Evolutionary conservation across 192 early-diverging fungal species (phyloP).

Genomic region (Coemansia sp.): DNA sequence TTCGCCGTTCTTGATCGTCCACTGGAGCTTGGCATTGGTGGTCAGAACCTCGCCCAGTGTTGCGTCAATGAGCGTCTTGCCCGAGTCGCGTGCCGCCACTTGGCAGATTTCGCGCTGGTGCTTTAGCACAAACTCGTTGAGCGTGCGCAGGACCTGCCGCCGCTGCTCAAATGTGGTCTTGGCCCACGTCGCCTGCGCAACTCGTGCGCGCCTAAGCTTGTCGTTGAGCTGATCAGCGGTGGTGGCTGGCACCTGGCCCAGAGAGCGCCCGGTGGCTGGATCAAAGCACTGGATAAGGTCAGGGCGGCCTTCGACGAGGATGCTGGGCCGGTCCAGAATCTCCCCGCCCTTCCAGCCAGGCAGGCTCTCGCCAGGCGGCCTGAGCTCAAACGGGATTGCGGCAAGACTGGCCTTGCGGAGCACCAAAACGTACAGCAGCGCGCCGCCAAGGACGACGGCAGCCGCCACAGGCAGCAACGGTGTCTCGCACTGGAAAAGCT

Average conservation of each 20-base stretch:
- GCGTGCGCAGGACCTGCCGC: conserved; percentile 61
- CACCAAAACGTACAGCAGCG: conserved; percentile 17
- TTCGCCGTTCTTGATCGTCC: conserved; percentile 78
- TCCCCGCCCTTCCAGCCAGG: conserved; percentile 31
- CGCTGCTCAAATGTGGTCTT: conserved; percentile 70
- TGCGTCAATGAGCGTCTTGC: conserved; percentile 81
- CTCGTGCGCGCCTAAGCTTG: conserved; percentile 53
- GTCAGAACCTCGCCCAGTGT: conserved; percentile 79
- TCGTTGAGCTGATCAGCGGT: conserved; percentile 56
- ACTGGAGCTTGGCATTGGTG: conserved; percentile 71
- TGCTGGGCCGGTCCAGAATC: conserved; percentile 23
- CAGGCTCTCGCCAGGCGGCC: conserved; percentile 31
- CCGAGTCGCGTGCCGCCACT: conserved; percentile 69
- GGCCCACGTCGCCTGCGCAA: conserved; percentile 66
- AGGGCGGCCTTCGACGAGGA: conserved; percentile 13
- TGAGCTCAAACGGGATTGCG: conserved; percentile 40
- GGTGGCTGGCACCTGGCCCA: conserved; percentile 58
- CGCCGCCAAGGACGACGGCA: conserved; percentile 18
- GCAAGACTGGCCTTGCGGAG: conserved; percentile 3
- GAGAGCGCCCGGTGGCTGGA: conserved; percentile 73
- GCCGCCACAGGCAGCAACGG: conserved; percentile 15
- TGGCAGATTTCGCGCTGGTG: conserved; percentile 75
- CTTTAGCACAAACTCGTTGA: conserved; percentile 65
- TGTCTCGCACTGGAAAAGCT: conserved; percentile 9
- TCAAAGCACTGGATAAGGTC: conserved; percentile 75